Evolutionary conservation across 2,329 filamentous ascomycete genomes (phyloP).

Genomic region (Septoria linicola): DNA sequence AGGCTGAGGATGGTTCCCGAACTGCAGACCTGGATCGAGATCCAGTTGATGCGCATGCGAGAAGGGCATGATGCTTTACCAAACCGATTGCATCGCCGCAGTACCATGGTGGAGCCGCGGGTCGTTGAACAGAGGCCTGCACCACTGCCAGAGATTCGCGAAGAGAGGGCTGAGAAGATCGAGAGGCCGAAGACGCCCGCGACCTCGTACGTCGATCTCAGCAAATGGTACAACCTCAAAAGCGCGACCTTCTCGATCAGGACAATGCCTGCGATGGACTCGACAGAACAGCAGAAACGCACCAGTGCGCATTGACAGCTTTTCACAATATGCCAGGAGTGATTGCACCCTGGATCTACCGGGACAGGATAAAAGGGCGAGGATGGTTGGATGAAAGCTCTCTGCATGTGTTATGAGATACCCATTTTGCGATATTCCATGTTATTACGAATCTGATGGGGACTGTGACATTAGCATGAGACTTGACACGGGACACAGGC

Average conservation of each 20-base stretch:
- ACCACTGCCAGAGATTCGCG: background rate
- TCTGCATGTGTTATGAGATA: constrained; percentile 25
- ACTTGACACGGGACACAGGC: too few relatives aligned
- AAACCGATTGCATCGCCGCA: constrained; percentile 75
- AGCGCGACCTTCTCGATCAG: constrained; percentile 1
- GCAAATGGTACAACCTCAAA: constrained; percentile 9
- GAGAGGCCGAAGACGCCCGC: background rate
- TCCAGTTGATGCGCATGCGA: constrained; percentile 75
- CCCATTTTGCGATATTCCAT: constrained; percentile 16
- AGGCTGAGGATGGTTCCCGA: constrained; percentile 78
- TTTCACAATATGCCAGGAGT: constrained; percentile 1
- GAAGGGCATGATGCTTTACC: constrained; percentile 61
- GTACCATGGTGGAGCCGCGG: constrained; percentile 73
- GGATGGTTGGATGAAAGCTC: constrained; percentile 4
- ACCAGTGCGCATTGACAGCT: constrained; percentile 10
- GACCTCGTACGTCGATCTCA: constrained; percentile 3
- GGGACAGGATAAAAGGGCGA: background rate
- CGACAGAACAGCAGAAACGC: constrained; percentile 7
- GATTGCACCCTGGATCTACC: background rate
- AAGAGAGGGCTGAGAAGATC: background rate
- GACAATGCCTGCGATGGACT: constrained; percentile 6
- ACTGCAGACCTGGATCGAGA: constrained; percentile 88
- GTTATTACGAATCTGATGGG: background rate
- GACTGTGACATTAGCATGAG: background rate
- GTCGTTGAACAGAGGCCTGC: constrained; percentile 20